phyloP scores from a whole-genome alignment of 2,329 filamentous ascomycete species.

The Trichoderma gracile region DNA sequence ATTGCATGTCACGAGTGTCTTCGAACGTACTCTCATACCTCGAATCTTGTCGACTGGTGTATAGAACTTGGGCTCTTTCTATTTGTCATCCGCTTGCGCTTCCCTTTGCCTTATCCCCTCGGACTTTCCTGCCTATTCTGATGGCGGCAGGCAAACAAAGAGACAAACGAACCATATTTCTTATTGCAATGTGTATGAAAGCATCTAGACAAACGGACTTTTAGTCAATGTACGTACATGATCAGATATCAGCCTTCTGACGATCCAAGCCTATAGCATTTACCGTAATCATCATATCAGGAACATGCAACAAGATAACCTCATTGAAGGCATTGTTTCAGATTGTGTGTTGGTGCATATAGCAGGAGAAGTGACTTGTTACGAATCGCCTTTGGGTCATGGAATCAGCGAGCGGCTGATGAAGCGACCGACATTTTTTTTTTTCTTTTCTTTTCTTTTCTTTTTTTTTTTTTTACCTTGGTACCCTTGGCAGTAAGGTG shows the following conservation, averaged over 20 bases:
- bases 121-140: not conserved
- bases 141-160: not conserved
- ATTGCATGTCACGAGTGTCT: conserved; percentile 1
- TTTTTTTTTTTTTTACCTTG: too few relatives aligned
- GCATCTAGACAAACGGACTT: not conserved
- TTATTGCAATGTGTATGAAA: conserved; percentile 7
- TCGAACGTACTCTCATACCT: conserved; percentile 15
- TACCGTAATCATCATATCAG: not conserved
- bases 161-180: not conserved
- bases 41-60: conserved; percentile 18
- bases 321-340: not conserved
- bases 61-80: conserved; percentile 14
- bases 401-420: conserved; percentile 3
- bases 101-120: not conserved
- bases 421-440: conserved; percentile 14
- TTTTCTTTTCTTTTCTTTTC: too few relatives aligned
- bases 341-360: too few relatives aligned
- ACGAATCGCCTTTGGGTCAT: too few relatives aligned
- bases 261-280: not conserved
- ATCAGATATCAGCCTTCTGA: not conserved
- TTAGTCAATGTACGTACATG: conserved; percentile 14
- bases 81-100: not conserved
- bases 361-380: too few relatives aligned
- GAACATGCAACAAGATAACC: not conserved
- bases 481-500: not conserved